Conservation (phyloP, 202 grass and related monocot genomes). For the Bolboschoenoplectus hybrid region DNA sequence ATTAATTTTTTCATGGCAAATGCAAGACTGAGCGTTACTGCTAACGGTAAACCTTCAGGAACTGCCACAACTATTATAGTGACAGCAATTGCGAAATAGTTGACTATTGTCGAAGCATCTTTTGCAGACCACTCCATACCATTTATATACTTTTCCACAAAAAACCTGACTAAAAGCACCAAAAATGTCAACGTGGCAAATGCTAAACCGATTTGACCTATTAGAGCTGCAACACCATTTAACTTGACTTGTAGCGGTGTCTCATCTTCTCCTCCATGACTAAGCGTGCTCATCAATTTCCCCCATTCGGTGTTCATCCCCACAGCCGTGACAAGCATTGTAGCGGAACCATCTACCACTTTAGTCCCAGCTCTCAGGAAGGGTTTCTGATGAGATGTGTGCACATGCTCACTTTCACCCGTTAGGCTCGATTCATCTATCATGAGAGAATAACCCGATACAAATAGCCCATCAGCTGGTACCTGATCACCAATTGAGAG, state of each 20-base stretch:
- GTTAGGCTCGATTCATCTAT: conserved; percentile 90
- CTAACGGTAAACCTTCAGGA: conserved; percentile 87
- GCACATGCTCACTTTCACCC: conserved; percentile 77
- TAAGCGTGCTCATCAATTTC: conserved; percentile 73
- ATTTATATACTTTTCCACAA: conserved; percentile 56
- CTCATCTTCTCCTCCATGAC: conserved; percentile 68
- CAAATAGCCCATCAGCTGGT: conserved; percentile 83
- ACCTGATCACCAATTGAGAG: conserved; percentile 82
- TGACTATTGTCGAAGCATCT: conserved; percentile 75
- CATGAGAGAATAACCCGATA: conserved; percentile 72
- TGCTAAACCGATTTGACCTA: conserved; percentile 77
- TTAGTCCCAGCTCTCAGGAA: conserved; percentile 82
- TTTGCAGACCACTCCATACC: conserved; percentile 61
- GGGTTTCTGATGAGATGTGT: conserved; percentile 64
- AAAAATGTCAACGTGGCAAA: conserved; percentile 82
- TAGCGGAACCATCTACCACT: conserved; percentile 76
- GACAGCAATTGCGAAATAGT: conserved; percentile 90
- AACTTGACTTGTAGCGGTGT: conserved; percentile 97
- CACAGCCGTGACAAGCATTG: conserved; percentile 76
- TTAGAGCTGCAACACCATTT: conserved; percentile 82
- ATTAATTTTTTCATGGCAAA: conserved; percentile 98
- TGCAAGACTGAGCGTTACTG: conserved; percentile 89
- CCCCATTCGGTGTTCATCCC: conserved; percentile 90
- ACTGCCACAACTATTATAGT: conserved; percentile 93
- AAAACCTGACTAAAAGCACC: conserved; percentile 73